Base-by-base conservation (phyloP, 2,329 filamentous ascomycete genomes). In the Exophiala alcalophila region DNA sequence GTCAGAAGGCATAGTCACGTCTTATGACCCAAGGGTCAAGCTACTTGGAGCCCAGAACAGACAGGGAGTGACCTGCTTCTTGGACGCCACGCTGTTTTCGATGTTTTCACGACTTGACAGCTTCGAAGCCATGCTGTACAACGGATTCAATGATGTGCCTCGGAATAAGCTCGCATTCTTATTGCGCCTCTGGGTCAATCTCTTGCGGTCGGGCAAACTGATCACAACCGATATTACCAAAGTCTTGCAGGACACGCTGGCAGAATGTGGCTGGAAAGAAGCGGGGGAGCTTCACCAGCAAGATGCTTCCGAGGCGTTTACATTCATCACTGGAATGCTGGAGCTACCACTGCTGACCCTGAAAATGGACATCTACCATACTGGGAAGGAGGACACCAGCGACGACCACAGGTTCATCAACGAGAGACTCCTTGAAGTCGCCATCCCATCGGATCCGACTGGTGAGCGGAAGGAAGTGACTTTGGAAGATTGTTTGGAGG, bases 341-440 rank as follows among this genome's bases (percentile, higher is more conserved):
- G 83, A 94, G 56, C 67, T 97, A 11, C 92, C 92, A 5, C 73
- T 97, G 2, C 75, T 97, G 18, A 90, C 90, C 0, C 67, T 97
- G 25, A 94, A 95, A 61, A 91, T 96, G 71, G 90, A 97, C 60
- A 81, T 97, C 10, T 96, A 91, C 56, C 92, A 96, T 59, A 86
- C 88, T 16, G 92, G 91, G 10, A 88, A 86, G 59, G 84, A 86
- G 57, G 79, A 84, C 49, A 83, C 84, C 35, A 79, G 80, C 27
- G 89, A 94, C 53, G 92, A 98, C 58, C 91, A 97, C 70, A 95
- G 94, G 61, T 87, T 95, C 44, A 81, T 96, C 39, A 91, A 94
- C 54, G 92, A 98, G 66, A 77, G 92, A 39, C 68, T 96, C 15
- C 72, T 98, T 5, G 92, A 97, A 58, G 79, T 98, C 27, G 90